Conservation (phyloP, 306 rosid genomes). For the Vigna hirtella region DNA sequence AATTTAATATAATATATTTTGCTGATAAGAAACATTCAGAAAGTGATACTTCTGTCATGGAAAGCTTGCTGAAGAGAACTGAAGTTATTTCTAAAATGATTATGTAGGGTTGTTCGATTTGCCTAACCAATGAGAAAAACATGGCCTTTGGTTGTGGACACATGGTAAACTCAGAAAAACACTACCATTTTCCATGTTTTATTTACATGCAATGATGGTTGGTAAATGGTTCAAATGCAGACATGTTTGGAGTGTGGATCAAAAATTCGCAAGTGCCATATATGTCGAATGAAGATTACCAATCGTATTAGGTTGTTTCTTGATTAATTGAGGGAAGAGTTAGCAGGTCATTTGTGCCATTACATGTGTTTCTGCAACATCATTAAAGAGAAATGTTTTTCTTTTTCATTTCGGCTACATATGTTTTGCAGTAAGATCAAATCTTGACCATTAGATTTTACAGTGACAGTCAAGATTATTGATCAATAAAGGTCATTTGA, state of each 20-base stretch:
- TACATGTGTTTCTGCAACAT: no score
- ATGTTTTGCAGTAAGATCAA: not conserved
- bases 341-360: not conserved
- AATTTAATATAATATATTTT: no score
- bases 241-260: conserved; percentile 48
- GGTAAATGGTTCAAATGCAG: conserved; percentile 41
- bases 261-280: conserved; percentile 47
- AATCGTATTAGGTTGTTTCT: conserved; percentile 36
- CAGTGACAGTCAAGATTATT: not conserved
- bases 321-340: conserved; percentile 29
- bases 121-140: conserved; percentile 46
- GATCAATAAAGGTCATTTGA: not conserved
- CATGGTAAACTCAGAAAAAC: conserved; percentile 41
- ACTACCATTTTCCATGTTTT: not conserved
- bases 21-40: no score
- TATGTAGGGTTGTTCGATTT: conserved; percentile 47
- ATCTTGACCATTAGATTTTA: conserved; percentile 2
- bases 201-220: not conserved
- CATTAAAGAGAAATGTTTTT: not conserved
- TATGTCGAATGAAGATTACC: conserved; percentile 43
- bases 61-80: not conserved
- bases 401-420: not conserved
- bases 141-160: conserved; percentile 57
- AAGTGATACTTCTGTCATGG: not conserved
- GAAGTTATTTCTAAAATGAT: not conserved